Conservation (phyloP, 2,329 filamentous ascomycete species). For the Pyrenophora teres region DNA sequence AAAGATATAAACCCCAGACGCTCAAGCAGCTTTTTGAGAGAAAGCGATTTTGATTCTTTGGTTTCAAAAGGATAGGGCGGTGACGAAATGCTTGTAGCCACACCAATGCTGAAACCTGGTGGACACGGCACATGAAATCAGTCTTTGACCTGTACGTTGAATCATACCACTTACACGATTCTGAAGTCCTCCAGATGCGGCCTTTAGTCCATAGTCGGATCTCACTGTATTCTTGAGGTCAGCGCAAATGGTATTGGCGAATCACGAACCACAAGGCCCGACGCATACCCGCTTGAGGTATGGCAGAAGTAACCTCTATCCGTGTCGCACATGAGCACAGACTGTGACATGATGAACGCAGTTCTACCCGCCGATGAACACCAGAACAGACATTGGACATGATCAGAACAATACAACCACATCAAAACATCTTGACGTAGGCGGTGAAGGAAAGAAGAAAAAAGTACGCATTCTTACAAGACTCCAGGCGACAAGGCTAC, state of each 20-base stretch:
- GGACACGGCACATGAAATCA: not conserved
- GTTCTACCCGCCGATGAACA: constrained; percentile 5
- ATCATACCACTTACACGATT: constrained; percentile 22
- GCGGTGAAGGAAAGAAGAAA: constrained; percentile 8
- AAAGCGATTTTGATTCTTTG: constrained; percentile 11
- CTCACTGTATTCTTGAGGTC: constrained; percentile 21
- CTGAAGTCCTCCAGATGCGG: constrained; percentile 11
- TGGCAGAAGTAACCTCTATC: constrained; percentile 19
- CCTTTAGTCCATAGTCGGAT: constrained; percentile 12
- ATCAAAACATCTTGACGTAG: constrained; percentile 12
- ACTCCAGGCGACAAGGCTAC: constrained; percentile 20
- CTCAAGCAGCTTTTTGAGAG: not conserved
- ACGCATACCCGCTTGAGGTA: constrained; percentile 30
- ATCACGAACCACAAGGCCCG: constrained; percentile 5
- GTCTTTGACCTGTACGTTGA: not conserved
- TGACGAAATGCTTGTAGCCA: constrained; percentile 10
- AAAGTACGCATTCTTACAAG: constrained; percentile 21
- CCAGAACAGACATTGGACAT: constrained; percentile 19
- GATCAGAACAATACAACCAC: constrained; percentile 4
- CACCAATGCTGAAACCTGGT: constrained; percentile 7
- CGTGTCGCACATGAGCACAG: constrained; percentile 30
- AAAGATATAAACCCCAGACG: constrained; percentile 10
- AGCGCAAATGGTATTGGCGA: constrained; percentile 14
- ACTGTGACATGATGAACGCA: constrained; percentile 21
- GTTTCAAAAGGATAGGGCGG: constrained; percentile 3